A percentile compares a stretch with the other conserved stretches of the same genome.
Evolutionary conservation across 225 moss, liverwort and hornwort species (phyloP).

Genomic region (Bryoerythrophyllum caledonicum): DNA sequence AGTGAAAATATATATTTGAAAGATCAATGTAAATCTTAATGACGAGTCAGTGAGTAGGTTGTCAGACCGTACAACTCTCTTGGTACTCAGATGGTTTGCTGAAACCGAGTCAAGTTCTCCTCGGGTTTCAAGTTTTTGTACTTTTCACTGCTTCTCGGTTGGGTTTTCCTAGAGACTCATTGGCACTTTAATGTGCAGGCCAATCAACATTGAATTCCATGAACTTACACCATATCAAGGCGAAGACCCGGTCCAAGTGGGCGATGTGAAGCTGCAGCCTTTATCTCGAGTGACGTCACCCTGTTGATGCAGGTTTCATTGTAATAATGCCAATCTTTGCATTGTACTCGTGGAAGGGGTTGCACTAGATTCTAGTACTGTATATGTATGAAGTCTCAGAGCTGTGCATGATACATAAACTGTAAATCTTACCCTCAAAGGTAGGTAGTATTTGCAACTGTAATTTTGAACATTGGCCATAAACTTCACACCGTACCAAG

Average conservation of each 20-base stretch:
- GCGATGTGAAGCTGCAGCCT: slow-evolving; percentile 13
- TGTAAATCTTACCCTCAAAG: background rate
- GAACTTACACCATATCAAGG: background rate
- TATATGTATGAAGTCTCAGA: background rate
- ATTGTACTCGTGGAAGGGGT: background rate
- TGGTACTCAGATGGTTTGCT: background rate
- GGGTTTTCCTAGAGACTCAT: background rate
- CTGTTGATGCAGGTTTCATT: slow-evolving; percentile 6
- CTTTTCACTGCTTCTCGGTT: too few species aligned
- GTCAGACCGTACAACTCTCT: too few species aligned
- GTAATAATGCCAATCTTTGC: background rate
- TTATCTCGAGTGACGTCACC: slow-evolving; percentile 17
- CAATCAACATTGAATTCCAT: background rate
- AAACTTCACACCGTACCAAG: too few species aligned
- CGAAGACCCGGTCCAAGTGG: background rate
- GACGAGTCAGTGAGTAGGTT: too few species aligned
- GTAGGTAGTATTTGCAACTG: background rate
- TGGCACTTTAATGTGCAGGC: background rate
- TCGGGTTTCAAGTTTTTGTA: too few species aligned
- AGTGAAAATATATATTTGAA: background rate
- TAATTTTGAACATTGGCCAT: background rate
- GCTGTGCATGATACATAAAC: slow-evolving; percentile 1
- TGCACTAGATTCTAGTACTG: background rate
- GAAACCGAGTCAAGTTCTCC: background rate
- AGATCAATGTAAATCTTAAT: background rate